Base-by-base conservation (phyloP, 2,329 filamentous ascomycete species). In the Stachybotrys chartarum region DNA sequence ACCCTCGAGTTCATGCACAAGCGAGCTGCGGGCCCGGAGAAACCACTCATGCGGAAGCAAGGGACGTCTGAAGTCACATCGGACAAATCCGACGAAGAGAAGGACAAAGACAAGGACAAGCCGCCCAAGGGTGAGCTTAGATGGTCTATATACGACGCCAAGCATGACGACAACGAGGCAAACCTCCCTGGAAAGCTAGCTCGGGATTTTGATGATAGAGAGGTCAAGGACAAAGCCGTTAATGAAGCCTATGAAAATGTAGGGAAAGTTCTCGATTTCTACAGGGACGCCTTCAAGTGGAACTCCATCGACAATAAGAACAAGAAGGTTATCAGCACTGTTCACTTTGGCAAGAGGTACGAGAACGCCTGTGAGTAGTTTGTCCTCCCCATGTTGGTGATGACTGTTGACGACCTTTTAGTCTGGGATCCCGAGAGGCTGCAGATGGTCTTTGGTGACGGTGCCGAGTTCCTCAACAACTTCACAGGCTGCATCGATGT, bases 361-460 rank as follows among this genome's bases (percentile, higher is more conserved):
- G 75, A 78, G 60, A 82, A 82, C 64, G 79, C 80, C 42, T 80
- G 73, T 75, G 56, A 66, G 72, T 68, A 10, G 11, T 17, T 8
- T 35, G 14, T 30, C 49, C 31, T 0, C 6, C 1, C 5, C 4
- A 1, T 35, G 16, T 10, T 1, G 5, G 35, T 14, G 24, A 42
- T 42, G 35, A 42, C 35, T 42, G 35, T 14, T 45, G 44, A 17
- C 57, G 61, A 39, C 60, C 47, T 18, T 8, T 3, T 5, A 75
- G 73, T 78, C 63, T 82, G 79, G 79, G 75, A 81, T 55, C 70
- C 76, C 2, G 67, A 73, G 57, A 69, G 67, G 50, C 63, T 70
- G 42, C 78, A 81, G 61, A 80, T 83, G 75, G 78, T 82, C 5
- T 83, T 80, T 59, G 81, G 80, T 3, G 80, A 83, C 53, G 80